Evolutionary conservation across 306 rosid genomes (phyloP).

Genomic region (Coriaria nepalensis): DNA sequence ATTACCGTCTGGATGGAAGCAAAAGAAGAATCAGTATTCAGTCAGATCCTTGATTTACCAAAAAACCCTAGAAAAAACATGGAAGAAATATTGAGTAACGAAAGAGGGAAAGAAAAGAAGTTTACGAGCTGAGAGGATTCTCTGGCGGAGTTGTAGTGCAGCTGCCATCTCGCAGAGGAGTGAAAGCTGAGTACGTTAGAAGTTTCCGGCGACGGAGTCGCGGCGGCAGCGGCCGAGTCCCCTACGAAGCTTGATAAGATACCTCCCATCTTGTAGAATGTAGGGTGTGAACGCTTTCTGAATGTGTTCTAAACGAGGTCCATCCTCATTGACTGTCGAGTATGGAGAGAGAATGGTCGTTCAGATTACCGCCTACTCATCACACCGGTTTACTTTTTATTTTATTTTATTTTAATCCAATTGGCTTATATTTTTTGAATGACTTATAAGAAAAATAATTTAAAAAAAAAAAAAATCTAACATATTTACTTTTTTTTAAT

Average conservation of each 20-base stretch:
- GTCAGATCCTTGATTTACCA: constrained; percentile 4
- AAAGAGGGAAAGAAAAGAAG: neutral
- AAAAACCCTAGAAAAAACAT: neutral
- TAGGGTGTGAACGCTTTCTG: too few relatives aligned
- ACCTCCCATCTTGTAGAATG: constrained; percentile 32
- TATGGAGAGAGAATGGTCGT: too few relatives aligned
- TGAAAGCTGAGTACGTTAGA: constrained; percentile 35
- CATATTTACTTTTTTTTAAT: too few relatives aligned
- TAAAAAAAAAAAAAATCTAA: too few relatives aligned
- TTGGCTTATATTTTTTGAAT: too few relatives aligned
- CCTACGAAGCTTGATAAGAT: neutral
- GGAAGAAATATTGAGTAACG: neutral
- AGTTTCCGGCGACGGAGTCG: constrained; percentile 7
- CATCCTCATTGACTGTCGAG: too few relatives aligned
- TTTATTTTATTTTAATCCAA: too few relatives aligned
- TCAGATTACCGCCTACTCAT: too few relatives aligned
- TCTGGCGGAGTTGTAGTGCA: constrained; percentile 36
- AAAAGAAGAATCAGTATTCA: neutral
- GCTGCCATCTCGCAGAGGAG: constrained; percentile 68
- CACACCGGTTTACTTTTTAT: too few relatives aligned
- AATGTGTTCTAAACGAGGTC: too few relatives aligned
- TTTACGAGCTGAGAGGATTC: constrained; percentile 42
- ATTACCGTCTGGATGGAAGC: constrained; percentile 30
- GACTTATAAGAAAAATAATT: too few relatives aligned
- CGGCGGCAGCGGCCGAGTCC: neutral